Evolutionary conservation across 1,139 yeast genomes (phyloP), one percentile per base, ranked within the genome.

Genomic region (Nadsonia commutata): DNA sequence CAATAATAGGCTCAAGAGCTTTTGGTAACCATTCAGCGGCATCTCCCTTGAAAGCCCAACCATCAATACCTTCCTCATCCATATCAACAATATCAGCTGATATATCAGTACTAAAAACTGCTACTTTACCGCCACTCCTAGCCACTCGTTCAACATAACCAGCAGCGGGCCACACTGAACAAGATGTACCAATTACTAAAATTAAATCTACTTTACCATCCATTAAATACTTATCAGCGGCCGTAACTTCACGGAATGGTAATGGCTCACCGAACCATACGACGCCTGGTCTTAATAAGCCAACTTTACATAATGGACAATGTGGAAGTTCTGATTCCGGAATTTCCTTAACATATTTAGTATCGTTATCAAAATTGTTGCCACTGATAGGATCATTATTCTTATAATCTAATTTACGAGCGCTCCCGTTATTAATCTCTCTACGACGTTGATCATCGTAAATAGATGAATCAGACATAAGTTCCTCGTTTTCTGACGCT

Each of bases 181-280:
- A 86, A 33, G 90, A 78, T 2, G 95, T 83, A 1, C 95, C 95
- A 17, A 85, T 74, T 3, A 86, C 94, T 42, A 85, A 62, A 3
- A 85, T 76, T 54, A 85, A 62, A 55, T 85, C 95, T 18, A 82
- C 79, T 9, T 67, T 64, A 6, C 60, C 68, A 20, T 64, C 56
- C 47, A 76, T 72, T n/a, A 84, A 69, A 52, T 81, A 85, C 40
- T 71, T 74, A 61, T 85, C 95, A 3, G 85, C 83, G 36, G 64
- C 63, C 48, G 77, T 78, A 46, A 85, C 70, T 9, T 70, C 70
- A 40, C 64, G 64, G 46, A 82, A 60, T 1, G 94, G 84, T 40
- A 85, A 63, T 9, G 85, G 71, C 58, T 85, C 96, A 3, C 95
- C 95, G 62, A 80, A 84, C 95, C 95, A 85, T 2, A 84, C 90